Percentiles rank a stretch among this genome's conserved stretches.
Evolutionary conservation across 192 early-diverging fungal genomes (phyloP).

Genomic region (Backusella morwellensis): DNA sequence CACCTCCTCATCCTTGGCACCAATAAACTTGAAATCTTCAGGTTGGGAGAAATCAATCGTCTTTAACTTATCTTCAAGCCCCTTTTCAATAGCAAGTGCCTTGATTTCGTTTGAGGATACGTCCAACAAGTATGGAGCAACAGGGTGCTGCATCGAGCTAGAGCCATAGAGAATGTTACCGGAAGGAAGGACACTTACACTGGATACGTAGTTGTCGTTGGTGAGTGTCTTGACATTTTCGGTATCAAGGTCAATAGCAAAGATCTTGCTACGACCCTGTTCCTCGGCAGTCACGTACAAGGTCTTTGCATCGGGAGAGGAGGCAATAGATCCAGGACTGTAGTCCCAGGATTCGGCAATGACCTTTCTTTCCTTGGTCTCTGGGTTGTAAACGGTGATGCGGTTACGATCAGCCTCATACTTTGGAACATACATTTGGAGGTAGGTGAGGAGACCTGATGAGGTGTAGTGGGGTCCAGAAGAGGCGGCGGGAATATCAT

Average conservation of each 20-base stretch:
- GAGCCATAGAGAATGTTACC: constrained; percentile 45
- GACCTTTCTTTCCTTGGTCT: constrained; percentile 31
- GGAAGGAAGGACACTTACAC: constrained; percentile 41
- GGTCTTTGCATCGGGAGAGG: constrained; percentile 52
- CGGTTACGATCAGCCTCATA: constrained; percentile 81
- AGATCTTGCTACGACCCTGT: constrained; percentile 62
- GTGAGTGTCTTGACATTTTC: constrained; percentile 49
- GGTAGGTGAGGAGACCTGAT: constrained; percentile 66
- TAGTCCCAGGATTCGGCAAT: constrained; percentile 63
- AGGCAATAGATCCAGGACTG: constrained; percentile 55
- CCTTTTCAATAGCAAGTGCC: constrained; percentile 20
- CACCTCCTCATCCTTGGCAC: constrained; percentile 53
- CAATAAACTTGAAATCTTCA: constrained; percentile 70
- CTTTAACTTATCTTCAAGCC: constrained; percentile 43
- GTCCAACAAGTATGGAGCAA: constrained; percentile 33
- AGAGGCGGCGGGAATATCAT: constrained; percentile 55
- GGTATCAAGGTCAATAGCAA: constrained; percentile 54
- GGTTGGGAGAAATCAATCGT: constrained; percentile 46
- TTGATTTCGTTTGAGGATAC: constrained; percentile 27
- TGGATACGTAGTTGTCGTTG: constrained; percentile 43
- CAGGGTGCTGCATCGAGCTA: constrained; percentile 44
- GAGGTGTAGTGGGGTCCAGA: constrained; percentile 60
- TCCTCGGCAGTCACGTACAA: constrained; percentile 68
- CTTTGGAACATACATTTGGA: constrained; percentile 69
- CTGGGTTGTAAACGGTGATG: constrained; percentile 56